phyloP scores from a whole-genome alignment of 768 basidiomycete species.

The Phylloporus arenicola region DNA sequence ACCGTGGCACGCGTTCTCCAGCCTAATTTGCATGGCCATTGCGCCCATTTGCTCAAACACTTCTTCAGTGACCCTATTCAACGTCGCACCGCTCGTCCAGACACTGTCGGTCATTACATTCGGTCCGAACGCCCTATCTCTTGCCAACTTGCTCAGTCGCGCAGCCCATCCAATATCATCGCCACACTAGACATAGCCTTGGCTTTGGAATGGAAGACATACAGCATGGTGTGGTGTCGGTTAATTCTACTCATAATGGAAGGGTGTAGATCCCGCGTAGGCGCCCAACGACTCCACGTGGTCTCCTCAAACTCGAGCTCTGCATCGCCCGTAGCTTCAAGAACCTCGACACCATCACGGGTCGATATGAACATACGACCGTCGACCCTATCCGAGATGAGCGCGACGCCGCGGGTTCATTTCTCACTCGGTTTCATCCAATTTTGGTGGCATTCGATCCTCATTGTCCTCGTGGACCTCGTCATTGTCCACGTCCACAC shows the following conservation, averaged over 20 bases:
- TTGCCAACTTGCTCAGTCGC: not conserved
- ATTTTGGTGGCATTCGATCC: not conserved
- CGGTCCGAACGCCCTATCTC: not conserved
- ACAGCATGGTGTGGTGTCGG: not conserved
- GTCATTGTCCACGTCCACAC: conserved; percentile 1
- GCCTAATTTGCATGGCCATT: not conserved
- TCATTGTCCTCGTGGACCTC: not conserved
- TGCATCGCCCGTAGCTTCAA: not conserved
- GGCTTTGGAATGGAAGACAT: not conserved
- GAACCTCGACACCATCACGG: not conserved
- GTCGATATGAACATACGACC: not conserved
- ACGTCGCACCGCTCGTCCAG: not conserved
- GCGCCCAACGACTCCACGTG: not conserved
- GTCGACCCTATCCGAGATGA: not conserved
- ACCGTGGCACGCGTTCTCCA: not conserved
- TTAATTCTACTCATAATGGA: not conserved
- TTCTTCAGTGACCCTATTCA: not conserved
- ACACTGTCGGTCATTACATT: not conserved
- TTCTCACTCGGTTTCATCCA: not conserved
- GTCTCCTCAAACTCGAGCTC: not conserved
- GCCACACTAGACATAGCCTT: not conserved
- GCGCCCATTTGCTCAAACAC: not conserved
- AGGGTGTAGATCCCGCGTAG: not conserved
- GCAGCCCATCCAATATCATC: not conserved
- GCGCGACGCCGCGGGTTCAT: not conserved